These are phyloP conservation scores for Aureobasidium vineae DNA, from an alignment of 2,329 filamentous ascomycete genomes.

Conservation along the genomic window DNA sequence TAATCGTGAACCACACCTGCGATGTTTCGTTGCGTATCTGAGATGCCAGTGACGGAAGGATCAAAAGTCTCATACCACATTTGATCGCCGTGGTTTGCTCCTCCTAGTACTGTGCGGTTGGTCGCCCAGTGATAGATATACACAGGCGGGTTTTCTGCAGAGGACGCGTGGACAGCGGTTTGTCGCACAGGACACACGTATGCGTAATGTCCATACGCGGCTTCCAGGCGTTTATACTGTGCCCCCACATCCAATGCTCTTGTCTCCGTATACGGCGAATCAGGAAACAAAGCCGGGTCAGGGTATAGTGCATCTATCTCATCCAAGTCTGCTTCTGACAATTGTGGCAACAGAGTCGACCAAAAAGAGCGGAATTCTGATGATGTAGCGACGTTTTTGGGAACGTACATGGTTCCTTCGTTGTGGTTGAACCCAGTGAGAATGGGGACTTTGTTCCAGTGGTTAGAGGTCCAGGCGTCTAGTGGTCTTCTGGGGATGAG, in stretches of 20 bases:
- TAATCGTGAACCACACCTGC: constrained; percentile 38
- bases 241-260: constrained; percentile 45
- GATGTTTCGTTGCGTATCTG: constrained; percentile 36
- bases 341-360: constrained; percentile 57
- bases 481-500: constrained; percentile 60
- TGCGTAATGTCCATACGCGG: constrained; percentile 63
- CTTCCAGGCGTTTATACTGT: constrained; percentile 59
- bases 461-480: constrained; percentile 55
- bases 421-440: constrained; percentile 70
- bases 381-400: constrained; percentile 48
- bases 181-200: constrained; percentile 64
- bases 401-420: constrained; percentile 66
- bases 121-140: constrained; percentile 63
- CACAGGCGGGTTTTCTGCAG: constrained; percentile 40
- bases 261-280: constrained; percentile 45
- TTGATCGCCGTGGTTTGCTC: constrained; percentile 40
- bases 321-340: constrained; percentile 54
- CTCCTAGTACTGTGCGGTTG: constrained; percentile 40
- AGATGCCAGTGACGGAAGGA: constrained; percentile 31
- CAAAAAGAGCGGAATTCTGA: constrained; percentile 62
- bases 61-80: constrained; percentile 39
- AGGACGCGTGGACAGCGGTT: constrained; percentile 50
- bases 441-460: constrained; percentile 59
- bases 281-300: constrained; percentile 49
- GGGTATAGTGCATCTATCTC: constrained; percentile 62